These are phyloP conservation scores for Fusarium paranaense DNA, from an alignment of 2,329 filamentous ascomycete species.

Conservation along the genomic window DNA sequence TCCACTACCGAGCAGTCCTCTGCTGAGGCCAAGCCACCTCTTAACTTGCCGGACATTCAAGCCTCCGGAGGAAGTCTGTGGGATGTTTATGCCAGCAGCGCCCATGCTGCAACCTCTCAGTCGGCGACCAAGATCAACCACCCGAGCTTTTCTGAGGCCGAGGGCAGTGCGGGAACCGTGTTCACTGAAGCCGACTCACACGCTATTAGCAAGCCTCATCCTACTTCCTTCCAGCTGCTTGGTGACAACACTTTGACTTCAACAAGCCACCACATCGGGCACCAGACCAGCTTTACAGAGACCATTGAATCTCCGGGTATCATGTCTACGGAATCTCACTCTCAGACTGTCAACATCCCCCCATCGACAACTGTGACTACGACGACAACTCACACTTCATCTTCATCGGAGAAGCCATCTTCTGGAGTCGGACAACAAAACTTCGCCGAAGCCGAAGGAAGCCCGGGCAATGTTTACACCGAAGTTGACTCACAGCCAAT, in stretches of 20 bases:
- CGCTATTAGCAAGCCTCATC: not conserved
- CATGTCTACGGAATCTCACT: not conserved
- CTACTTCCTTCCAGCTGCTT: not conserved
- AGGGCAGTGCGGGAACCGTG: not conserved
- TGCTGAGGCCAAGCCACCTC: not conserved
- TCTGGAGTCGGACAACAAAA: not conserved
- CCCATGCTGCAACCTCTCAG: not conserved
- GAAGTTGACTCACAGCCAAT: not conserved
- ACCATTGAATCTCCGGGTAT: not conserved
- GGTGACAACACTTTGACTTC: not conserved
- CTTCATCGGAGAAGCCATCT: not conserved
- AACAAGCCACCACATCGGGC: not conserved
- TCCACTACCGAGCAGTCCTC: not conserved
- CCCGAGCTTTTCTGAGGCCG: not conserved
- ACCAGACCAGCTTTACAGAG: not conserved
- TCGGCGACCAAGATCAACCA: not conserved
- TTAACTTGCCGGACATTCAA: not conserved
- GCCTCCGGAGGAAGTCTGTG: not conserved
- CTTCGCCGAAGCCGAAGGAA: not conserved
- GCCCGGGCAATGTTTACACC: not conserved
- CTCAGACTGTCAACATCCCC: not conserved
- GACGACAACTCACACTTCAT: not conserved
- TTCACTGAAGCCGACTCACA: slow-evolving; percentile 3
- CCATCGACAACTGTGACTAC: not conserved
- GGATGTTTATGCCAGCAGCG: not conserved